A percentile compares a stretch with the other conserved stretches of the same genome.
Conservation (phyloP, 441 rosid species). For the Mallotus repandus region DNA sequence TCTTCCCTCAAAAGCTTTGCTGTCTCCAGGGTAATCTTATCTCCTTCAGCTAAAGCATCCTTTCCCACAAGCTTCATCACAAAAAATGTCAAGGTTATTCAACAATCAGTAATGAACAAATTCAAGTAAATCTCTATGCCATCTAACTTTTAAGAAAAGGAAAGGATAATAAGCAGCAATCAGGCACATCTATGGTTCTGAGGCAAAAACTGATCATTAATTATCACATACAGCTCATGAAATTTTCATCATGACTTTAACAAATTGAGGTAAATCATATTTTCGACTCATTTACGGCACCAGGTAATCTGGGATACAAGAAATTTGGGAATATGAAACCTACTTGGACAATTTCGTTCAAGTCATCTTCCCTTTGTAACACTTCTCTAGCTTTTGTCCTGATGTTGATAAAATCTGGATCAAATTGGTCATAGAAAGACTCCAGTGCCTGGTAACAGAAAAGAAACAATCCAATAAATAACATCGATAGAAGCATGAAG, state of each 20-base stretch:
- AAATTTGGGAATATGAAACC: constrained; percentile 6
- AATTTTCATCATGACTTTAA: not conserved
- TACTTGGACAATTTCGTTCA: constrained; percentile 99
- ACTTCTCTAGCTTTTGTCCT: constrained; percentile 98
- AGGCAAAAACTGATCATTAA: not conserved
- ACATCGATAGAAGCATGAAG: not conserved
- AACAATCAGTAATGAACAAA: not conserved
- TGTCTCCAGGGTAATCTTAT: constrained; percentile 93
- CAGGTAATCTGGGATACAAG: not conserved
- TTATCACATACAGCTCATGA: constrained; percentile 1
- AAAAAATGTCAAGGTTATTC: constrained; percentile 22
- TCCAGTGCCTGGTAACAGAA: constrained; percentile 74
- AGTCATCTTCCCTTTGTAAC: constrained; percentile 98
- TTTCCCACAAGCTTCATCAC: constrained; percentile 90
- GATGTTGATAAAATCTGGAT: constrained; percentile 95
- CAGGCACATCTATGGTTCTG: not conserved
- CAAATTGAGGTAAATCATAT: not conserved
- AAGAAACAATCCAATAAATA: constrained; percentile 21
- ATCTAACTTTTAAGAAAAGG: not conserved
- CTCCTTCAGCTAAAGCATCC: constrained; percentile 96
- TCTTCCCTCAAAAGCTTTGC: constrained; percentile 99
- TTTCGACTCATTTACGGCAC: not conserved
- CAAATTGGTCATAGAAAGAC: constrained; percentile 94
- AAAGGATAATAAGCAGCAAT: not conserved
- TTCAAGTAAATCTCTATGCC: not conserved